These are phyloP conservation scores for Tympanopsis confertula DNA, from an alignment of 2,329 filamentous ascomycete genomes.

Conservation along the genomic window DNA sequence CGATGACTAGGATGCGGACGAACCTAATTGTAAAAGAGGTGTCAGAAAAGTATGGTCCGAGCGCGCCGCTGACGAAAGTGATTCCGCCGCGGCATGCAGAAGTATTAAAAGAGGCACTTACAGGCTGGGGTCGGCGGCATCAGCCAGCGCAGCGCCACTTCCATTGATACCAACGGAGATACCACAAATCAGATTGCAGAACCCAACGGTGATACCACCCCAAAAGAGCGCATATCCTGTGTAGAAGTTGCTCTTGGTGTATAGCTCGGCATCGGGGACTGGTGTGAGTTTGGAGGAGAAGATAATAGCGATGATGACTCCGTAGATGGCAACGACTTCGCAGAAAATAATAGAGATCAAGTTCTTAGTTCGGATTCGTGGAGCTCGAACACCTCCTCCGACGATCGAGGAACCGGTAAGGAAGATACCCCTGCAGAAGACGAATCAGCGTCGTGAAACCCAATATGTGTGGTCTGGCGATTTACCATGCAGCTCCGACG, in stretches of 20 bases:
- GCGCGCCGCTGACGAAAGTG: no score
- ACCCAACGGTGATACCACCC: conserved; percentile 84
- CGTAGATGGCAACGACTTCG: conserved; percentile 99
- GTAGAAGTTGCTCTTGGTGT: conserved; percentile 74
- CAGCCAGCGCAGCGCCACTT: conserved; percentile 86
- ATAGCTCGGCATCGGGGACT: conserved; percentile 51
- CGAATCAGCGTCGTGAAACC: not conserved
- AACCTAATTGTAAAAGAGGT: conserved; percentile 47
- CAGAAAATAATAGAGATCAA: conserved; percentile 99
- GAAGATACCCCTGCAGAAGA: conserved; percentile 74
- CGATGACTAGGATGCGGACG: conserved; percentile 96
- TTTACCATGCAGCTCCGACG: conserved; percentile 89
- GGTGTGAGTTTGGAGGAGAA: conserved; percentile 78
- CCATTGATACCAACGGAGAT: conserved; percentile 96
- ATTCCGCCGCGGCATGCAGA: no score
- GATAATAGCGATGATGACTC: conserved; percentile 98
- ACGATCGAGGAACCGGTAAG: conserved; percentile 96
- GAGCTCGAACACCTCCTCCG: conserved; percentile 89
- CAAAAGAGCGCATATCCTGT: conserved; percentile 94
- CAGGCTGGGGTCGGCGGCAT: conserved; percentile 85
- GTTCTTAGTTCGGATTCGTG: conserved; percentile 98
- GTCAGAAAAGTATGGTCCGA: no score
- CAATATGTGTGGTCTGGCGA: not conserved
- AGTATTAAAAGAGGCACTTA: conserved; percentile 36
- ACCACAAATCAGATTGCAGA: conserved; percentile 93